Evolutionary conservation across 2,329 filamentous ascomycete genomes (phyloP).

Genomic region (Penicillium sp.): DNA sequence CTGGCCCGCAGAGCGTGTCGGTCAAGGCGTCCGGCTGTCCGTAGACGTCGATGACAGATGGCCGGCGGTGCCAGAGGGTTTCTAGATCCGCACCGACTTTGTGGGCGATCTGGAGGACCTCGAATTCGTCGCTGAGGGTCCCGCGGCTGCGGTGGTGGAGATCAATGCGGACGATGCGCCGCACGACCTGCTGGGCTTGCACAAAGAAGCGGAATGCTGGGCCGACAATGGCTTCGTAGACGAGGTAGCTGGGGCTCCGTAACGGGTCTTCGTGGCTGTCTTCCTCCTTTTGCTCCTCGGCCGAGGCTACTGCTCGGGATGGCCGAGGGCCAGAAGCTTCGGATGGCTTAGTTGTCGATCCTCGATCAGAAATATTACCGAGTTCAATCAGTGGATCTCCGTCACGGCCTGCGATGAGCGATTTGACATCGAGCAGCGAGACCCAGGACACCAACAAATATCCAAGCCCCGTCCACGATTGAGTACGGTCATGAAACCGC

Average conservation of each 20-base stretch:
- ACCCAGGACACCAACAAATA: conserved; percentile 34
- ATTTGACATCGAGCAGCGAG: conserved; percentile 35
- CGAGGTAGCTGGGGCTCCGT: conserved; percentile 29
- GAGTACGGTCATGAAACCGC: conserved; percentile 27
- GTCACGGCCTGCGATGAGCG: conserved; percentile 37
- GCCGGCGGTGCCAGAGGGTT: conserved; percentile 34
- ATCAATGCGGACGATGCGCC: conserved; percentile 37
- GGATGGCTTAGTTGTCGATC: conserved; percentile 1
- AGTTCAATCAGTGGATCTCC: conserved; percentile 34
- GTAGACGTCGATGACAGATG: conserved; percentile 34
- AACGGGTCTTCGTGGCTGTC: conserved; percentile 20
- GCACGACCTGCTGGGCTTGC: conserved; percentile 34
- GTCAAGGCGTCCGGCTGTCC: conserved; percentile 27
- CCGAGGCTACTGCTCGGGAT: background rate
- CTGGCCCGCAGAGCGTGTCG: conserved; percentile 24
- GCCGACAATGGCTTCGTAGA: conserved; percentile 31
- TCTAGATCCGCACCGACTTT: conserved; percentile 37
- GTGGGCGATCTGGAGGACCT: conserved; percentile 39
- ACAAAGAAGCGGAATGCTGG: conserved; percentile 36
- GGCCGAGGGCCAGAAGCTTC: conserved; percentile 1
- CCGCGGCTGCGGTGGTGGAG: conserved; percentile 40
- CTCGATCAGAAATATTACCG: conserved; percentile 21
- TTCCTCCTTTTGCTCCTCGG: conserved; percentile 12
- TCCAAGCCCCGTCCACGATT: conserved; percentile 29
- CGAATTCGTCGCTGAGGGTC: conserved; percentile 38